phyloP scores from a whole-genome alignment of 352 stramenopile species.

The Pythium rishiriense region DNA sequence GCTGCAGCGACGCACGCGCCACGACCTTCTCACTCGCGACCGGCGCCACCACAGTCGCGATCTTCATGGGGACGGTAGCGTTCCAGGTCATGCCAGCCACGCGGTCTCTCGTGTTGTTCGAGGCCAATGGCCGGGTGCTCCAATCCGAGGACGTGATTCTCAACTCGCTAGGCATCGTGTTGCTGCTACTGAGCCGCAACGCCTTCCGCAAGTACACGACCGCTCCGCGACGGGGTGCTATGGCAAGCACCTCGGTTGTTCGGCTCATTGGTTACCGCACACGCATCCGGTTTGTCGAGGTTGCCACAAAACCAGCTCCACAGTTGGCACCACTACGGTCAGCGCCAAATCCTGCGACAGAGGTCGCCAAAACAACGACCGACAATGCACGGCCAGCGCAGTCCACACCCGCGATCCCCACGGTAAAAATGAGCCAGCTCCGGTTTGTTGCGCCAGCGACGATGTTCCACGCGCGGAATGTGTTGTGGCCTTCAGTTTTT shows the following conservation, averaged over 20 bases:
- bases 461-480: background rate
- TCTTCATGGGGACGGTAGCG: background rate
- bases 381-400: no score
- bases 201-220: slow-evolving; percentile 17
- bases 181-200: slow-evolving; percentile 26
- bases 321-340: no score
- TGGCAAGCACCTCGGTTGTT: no score
- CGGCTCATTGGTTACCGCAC: slow-evolving; percentile 1
- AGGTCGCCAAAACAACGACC: no score
- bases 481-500: background rate
- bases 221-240: background rate
- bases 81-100: background rate
- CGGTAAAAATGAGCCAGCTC: slow-evolving; percentile 1
- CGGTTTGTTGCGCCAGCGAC: background rate
- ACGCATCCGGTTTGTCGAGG: background rate
- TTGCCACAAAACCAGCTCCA: background rate
- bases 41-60: background rate
- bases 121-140: background rate
- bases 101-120: background rate
- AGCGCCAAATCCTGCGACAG: no score
- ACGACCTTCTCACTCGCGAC: background rate
- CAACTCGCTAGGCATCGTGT: slow-evolving; percentile 16
- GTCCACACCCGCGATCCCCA: no score
- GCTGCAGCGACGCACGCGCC: background rate
- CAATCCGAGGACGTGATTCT: slow-evolving; percentile 13